These are phyloP conservation scores for Diaporthe sp. DNA, from an alignment of 2,329 filamentous ascomycete genomes.

Conservation along the genomic window DNA sequence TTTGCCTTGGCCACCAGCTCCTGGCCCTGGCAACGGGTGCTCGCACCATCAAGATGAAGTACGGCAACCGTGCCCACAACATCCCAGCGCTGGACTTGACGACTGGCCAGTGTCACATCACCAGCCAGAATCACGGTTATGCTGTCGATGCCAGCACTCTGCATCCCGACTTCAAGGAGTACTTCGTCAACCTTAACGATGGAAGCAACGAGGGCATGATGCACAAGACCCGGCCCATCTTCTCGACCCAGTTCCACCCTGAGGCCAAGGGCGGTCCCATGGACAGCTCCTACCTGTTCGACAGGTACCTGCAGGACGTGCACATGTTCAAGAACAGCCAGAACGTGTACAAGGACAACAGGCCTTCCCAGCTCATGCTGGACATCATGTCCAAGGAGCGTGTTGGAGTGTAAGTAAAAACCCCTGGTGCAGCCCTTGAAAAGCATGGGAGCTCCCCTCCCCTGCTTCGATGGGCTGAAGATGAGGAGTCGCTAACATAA, in stretches of 20 bases:
- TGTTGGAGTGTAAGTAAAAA: conserved; percentile 75
- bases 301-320: conserved; percentile 94
- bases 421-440: background rate
- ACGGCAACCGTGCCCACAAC: conserved; percentile 98
- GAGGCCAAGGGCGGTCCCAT: conserved; percentile 98
- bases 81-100: conserved; percentile 95
- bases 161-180: conserved; percentile 91
- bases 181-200: conserved; percentile 98
- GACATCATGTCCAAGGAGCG: conserved; percentile 95
- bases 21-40: conserved; percentile 91
- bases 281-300: conserved; percentile 95
- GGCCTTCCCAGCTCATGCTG: conserved; percentile 87
- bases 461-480: background rate
- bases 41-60: conserved; percentile 96
- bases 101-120: conserved; percentile 98
- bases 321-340: conserved; percentile 89
- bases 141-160: conserved; percentile 90
- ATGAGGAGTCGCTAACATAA: background rate
- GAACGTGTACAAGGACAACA: conserved; percentile 84
- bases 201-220: conserved; percentile 98
- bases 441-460: background rate
- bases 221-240: conserved; percentile 95
- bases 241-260: conserved; percentile 98
- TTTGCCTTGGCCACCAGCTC: conserved; percentile 97
- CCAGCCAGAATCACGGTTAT: conserved; percentile 98